These are phyloP conservation scores for Trichosporon sp. DNA, from an alignment of 1,284 basidiomycete species.

Conservation along the genomic window DNA sequence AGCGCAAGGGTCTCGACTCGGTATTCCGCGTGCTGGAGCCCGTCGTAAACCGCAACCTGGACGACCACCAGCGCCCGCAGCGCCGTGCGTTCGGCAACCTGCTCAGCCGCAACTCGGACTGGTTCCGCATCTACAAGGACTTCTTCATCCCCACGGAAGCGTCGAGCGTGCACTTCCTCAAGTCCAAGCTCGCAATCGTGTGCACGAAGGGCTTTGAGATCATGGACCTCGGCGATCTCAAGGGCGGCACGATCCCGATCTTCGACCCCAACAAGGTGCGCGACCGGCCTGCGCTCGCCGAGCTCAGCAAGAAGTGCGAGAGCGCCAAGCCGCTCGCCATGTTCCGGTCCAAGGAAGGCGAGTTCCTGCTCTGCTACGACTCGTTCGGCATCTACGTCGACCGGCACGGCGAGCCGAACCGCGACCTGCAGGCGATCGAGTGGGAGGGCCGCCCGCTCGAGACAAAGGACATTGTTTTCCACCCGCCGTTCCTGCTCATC, in stretches of 20 bases:
- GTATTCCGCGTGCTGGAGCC: constrained; percentile 94
- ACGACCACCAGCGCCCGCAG: constrained; percentile 65
- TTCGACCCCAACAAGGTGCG: constrained; percentile 63
- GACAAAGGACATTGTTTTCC: constrained; percentile 81
- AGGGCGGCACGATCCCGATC: constrained; percentile 77
- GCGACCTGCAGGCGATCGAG: constrained; percentile 72
- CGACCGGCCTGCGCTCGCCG: constrained; percentile 72
- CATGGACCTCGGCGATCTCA: constrained; percentile 86
- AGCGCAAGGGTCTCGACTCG: constrained; percentile 87
- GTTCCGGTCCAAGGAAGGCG: constrained; percentile 83
- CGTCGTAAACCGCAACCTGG: constrained; percentile 79
- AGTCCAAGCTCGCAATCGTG: constrained; percentile 85
- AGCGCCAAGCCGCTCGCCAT: constrained; percentile 79
- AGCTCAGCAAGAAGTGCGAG: constrained; percentile 79
- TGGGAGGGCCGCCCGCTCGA: constrained; percentile 75
- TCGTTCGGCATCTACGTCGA: constrained; percentile 74
- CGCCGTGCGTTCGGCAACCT: constrained; percentile 67
- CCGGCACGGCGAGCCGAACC: constrained; percentile 75
- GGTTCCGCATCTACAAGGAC: constrained; percentile 90
- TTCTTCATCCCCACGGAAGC: constrained; percentile 91
- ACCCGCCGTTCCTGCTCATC: constrained; percentile 84
- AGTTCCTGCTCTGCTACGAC: constrained; percentile 91
- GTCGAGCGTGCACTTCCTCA: constrained; percentile 84
- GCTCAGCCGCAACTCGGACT: constrained; percentile 77
- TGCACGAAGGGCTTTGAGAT: constrained; percentile 95